Percentiles rank a stretch among this genome's conserved stretches.
Conservation (phyloP, 1,139 yeast genomes). For the Suhomyces maxii region DNA sequence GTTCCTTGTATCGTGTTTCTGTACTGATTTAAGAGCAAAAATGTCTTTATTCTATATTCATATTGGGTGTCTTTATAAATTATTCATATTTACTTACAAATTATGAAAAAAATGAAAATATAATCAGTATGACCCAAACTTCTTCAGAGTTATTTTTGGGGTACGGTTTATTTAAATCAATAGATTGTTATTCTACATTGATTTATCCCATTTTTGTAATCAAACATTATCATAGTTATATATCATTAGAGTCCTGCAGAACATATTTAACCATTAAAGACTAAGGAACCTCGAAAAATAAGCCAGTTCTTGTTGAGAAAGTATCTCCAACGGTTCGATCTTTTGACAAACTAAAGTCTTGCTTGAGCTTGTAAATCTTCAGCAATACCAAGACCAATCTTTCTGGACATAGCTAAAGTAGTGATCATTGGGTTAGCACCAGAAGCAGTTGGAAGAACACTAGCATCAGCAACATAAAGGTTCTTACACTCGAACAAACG, state of each 20-base stretch:
- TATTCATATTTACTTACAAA: too few species aligned
- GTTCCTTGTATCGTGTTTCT: too few species aligned
- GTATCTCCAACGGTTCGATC: neutral
- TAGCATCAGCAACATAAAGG: slow-evolving; percentile 57
- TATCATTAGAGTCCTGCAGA: neutral
- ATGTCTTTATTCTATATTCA: too few species aligned
- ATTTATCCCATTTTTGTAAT: too few species aligned
- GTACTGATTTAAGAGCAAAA: too few species aligned
- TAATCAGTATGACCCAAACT: too few species aligned
- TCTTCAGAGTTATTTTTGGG: too few species aligned
- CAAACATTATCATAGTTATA: neutral
- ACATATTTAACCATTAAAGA: neutral
- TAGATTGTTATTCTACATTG: too few species aligned
- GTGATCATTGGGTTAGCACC: slow-evolving; percentile 60
- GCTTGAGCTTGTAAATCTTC: slow-evolving; percentile 35
- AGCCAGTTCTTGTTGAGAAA: neutral
- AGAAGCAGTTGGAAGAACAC: slow-evolving; percentile 58
- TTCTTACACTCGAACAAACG: slow-evolving; percentile 54
- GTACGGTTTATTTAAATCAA: too few species aligned
- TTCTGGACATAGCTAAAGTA: slow-evolving; percentile 43
- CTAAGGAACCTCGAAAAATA: neutral
- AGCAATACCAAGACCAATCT: slow-evolving; percentile 35
- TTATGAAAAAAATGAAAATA: too few species aligned
- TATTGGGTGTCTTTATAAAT: too few species aligned
- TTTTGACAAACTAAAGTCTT: slow-evolving; percentile 22